These are phyloP conservation scores for Plectranthus barbatus DNA, from an alignment of 257 asterid species.

Conservation along the genomic window DNA sequence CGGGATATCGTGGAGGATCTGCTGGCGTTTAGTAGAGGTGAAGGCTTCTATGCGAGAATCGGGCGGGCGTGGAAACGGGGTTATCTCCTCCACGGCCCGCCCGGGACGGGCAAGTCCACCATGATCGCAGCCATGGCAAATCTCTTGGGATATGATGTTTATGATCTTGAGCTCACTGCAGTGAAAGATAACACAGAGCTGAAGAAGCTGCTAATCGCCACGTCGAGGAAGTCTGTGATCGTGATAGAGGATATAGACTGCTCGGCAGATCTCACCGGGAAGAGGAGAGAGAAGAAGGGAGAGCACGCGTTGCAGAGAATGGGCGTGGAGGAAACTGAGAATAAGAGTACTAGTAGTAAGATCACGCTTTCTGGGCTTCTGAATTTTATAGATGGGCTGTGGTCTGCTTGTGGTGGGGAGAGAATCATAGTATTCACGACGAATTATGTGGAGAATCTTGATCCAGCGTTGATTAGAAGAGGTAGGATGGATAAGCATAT, in stretches of 20 bases:
- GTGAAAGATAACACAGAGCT: conserved; percentile 29
- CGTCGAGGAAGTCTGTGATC: conserved; percentile 21
- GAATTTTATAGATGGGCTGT: conserved; percentile 37
- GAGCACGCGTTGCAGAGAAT: conserved; percentile 1
- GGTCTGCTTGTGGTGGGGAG: conserved; percentile 42
- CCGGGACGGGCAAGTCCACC: too few species aligned
- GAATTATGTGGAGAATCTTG: conserved; percentile 31
- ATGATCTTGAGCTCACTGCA: too few species aligned
- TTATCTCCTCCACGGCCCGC: conserved; percentile 28
- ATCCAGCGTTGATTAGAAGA: conserved; percentile 31
- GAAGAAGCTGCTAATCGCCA: conserved; percentile 20
- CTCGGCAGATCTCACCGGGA: conserved; percentile 25
- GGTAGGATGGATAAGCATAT: conserved; percentile 43
- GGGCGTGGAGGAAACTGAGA: conserved; percentile 1
- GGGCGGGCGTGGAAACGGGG: conserved; percentile 32
- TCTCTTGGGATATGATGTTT: conserved; percentile 23
- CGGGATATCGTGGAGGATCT: conserved; percentile 16
- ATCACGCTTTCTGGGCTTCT: conserved; percentile 36
- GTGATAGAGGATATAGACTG: conserved; percentile 38
- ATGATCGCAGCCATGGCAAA: conserved; percentile 34
- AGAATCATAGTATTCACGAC: conserved; percentile 35
- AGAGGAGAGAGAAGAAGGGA: conserved; percentile 1
- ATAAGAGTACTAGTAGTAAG: conserved; percentile 15
- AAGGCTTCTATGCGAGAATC: conserved; percentile 12
- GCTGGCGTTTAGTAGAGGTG: conserved; percentile 11